phyloP scores from a whole-genome alignment of 2,329 filamentous ascomycete genomes.

The Pseudopyricularia cyperi region DNA sequence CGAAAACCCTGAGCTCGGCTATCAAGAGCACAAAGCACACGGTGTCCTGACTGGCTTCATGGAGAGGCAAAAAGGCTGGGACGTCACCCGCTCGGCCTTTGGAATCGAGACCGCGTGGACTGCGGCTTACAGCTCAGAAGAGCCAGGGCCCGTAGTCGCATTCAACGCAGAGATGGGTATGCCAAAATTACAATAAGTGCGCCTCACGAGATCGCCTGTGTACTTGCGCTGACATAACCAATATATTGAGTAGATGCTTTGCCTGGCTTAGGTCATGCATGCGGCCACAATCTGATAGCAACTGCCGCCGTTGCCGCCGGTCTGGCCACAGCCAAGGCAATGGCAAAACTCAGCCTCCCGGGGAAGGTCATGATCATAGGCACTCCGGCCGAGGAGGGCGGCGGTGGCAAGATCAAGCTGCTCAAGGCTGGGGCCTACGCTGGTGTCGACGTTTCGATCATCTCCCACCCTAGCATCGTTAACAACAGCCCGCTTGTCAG shows the following conservation, averaged over 20 bases:
- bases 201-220: neutral
- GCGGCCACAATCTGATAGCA: slow-evolving; percentile 42
- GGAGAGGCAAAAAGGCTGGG: slow-evolving; percentile 25
- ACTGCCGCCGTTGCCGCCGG: slow-evolving; percentile 31
- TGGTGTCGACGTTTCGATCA: slow-evolving; percentile 22
- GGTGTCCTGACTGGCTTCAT: slow-evolving; percentile 32
- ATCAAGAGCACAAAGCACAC: slow-evolving; percentile 34
- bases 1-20: slow-evolving; percentile 35
- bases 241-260: slow-evolving; percentile 26
- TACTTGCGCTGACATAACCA: slow-evolving; percentile 6
- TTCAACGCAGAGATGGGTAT: slow-evolving; percentile 34
- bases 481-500: slow-evolving; percentile 32
- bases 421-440: slow-evolving; percentile 29
- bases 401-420: slow-evolving; percentile 32
- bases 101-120: slow-evolving; percentile 35
- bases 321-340: slow-evolving; percentile 29
- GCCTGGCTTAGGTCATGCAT: slow-evolving; percentile 36
- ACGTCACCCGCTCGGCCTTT: slow-evolving; percentile 36
- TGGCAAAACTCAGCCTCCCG: slow-evolving; percentile 24
- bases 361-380: slow-evolving; percentile 34
- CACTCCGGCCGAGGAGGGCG: slow-evolving; percentile 40
- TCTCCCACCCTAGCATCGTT: slow-evolving; percentile 28
- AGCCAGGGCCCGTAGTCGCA: slow-evolving; percentile 29
- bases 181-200: neutral
- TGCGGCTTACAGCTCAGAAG: slow-evolving; percentile 32